phyloP scores from a whole-genome alignment of 768 basidiomycete genomes.

The Phlebiopsis gigantea region DNA sequence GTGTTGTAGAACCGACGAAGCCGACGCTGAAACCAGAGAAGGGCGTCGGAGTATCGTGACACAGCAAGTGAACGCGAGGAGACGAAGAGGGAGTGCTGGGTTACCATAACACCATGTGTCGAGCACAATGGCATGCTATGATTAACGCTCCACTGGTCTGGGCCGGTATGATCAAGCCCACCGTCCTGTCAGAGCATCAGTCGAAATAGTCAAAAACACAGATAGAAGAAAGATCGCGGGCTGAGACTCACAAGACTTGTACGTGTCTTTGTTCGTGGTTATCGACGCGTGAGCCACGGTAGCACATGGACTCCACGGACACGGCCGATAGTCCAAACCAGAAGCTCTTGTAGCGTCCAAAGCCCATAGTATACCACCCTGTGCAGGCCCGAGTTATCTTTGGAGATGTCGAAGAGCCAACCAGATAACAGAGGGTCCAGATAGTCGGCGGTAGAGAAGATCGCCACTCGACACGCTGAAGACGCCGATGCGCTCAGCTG shows the following conservation, averaged over 20 bases:
- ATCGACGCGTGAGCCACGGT: background rate
- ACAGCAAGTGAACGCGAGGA: background rate
- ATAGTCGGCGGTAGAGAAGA: background rate
- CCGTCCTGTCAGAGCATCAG: background rate
- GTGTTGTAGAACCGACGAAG: background rate
- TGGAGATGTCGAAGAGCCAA: background rate
- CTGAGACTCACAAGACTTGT: background rate
- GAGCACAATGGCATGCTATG: background rate
- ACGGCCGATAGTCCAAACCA: background rate
- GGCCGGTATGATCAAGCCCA: background rate
- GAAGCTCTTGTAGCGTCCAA: background rate
- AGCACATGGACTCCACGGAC: background rate
- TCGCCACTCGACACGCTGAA: background rate
- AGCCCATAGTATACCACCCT: background rate
- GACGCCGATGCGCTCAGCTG: background rate
- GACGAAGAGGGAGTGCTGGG: background rate
- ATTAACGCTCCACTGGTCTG: background rate
- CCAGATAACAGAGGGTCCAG: background rate
- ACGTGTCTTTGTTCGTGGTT: background rate
- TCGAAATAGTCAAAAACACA: background rate
- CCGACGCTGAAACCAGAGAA: background rate
- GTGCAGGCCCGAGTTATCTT: background rate
- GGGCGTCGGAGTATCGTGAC: background rate
- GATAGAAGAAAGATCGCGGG: background rate
- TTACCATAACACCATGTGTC: background rate